A percentile compares a stretch with the other conserved stretches of the same genome.
These are phyloP conservation scores for Aspergillus thermomutatus DNA, from an alignment of 2,329 filamentous ascomycete species.

Conservation along the genomic window DNA sequence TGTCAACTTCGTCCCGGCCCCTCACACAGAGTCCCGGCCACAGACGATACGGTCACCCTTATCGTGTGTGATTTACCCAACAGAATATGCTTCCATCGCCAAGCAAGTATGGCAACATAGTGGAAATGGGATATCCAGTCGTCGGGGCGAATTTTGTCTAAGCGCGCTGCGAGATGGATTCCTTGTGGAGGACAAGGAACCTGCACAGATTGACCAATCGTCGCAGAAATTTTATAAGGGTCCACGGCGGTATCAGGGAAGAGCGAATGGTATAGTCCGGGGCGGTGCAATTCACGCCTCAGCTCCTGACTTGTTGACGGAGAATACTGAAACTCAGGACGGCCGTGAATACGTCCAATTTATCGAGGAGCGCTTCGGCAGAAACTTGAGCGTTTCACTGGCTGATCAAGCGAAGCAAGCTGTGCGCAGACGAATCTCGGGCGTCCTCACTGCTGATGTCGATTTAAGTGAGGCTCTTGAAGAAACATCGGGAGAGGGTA, in stretches of 20 bases:
- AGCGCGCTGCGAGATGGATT: conserved; percentile 68
- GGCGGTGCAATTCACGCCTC: conserved; percentile 33
- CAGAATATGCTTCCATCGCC: conserved; percentile 65
- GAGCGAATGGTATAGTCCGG: conserved; percentile 42
- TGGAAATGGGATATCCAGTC: conserved; percentile 87
- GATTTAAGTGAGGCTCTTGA: conserved; percentile 61
- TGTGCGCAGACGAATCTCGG: conserved; percentile 82
- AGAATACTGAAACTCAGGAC: conserved; percentile 32
- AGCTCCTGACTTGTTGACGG: conserved; percentile 30
- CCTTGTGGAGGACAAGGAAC: conserved; percentile 50
- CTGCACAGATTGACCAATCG: conserved; percentile 20
- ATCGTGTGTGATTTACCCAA: conserved; percentile 68
- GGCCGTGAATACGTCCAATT: conserved; percentile 71
- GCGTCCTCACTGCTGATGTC: conserved; percentile 70
- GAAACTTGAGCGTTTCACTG: conserved; percentile 78
- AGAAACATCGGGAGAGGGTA: conserved; percentile 30
- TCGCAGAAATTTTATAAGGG: conserved; percentile 57
- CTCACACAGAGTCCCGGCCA: conserved; percentile 62
- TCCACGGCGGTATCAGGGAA: conserved; percentile 74
- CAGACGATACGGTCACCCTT: conserved; percentile 57
- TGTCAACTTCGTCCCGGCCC: conserved; percentile 51
- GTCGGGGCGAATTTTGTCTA: conserved; percentile 86
- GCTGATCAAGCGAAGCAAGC: conserved; percentile 80
- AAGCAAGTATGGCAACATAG: conserved; percentile 98
- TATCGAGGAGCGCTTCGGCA: conserved; percentile 89